These are phyloP conservation scores for Laguncularia racemosa DNA, from an alignment of 345 rosid species.

Conservation along the genomic window DNA sequence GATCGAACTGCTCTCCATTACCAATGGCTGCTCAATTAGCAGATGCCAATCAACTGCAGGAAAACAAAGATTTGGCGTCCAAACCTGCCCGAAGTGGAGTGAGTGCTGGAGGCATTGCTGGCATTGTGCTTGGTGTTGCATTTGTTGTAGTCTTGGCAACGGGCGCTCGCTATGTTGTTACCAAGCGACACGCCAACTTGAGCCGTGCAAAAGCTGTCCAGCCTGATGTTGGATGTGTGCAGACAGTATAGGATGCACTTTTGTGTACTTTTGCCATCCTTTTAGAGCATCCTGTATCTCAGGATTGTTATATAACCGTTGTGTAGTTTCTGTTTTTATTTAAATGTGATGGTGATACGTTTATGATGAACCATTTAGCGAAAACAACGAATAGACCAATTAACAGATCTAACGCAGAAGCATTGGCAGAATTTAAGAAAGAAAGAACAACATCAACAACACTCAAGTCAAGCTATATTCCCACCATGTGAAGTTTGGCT, in stretches of 20 bases:
- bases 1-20: slow-evolving; percentile 49
- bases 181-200: slow-evolving; percentile 26
- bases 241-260: slow-evolving; percentile 5
- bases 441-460: too few relatives aligned
- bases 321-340: too few relatives aligned
- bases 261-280: not conserved
- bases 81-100: slow-evolving; percentile 16
- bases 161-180: slow-evolving; percentile 24
- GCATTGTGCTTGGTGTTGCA: slow-evolving; percentile 40
- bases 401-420: too few relatives aligned
- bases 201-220: slow-evolving; percentile 30
- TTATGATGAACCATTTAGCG: too few relatives aligned
- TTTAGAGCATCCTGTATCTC: not conserved
- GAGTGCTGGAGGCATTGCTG: slow-evolving; percentile 32
- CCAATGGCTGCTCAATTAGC: slow-evolving; percentile 54
- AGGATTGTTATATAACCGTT: too few relatives aligned
- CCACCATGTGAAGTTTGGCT: too few relatives aligned
- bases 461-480: too few relatives aligned
- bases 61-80: slow-evolving; percentile 20
- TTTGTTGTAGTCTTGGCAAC: slow-evolving; percentile 25
- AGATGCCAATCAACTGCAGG: slow-evolving; percentile 13
- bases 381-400: too few relatives aligned
- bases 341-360: too few relatives aligned
- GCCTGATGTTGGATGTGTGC: slow-evolving; percentile 22
- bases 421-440: too few relatives aligned